These are phyloP conservation scores for Aspergillus campestris DNA, from an alignment of 495 filamentous ascomycete species.

Conservation along the genomic window DNA sequence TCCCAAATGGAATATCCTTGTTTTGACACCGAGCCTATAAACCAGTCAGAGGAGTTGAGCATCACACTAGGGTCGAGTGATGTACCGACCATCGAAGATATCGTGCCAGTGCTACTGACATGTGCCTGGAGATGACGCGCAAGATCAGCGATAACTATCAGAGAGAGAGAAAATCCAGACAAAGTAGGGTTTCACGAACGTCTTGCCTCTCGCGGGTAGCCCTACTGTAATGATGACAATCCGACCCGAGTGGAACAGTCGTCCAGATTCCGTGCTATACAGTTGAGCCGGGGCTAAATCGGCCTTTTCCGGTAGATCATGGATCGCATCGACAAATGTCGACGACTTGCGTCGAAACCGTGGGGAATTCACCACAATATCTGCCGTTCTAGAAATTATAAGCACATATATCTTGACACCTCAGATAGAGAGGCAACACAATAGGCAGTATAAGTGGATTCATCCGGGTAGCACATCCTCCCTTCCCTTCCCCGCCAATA, in stretches of 20 bases:
- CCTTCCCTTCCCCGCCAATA: too few species aligned
- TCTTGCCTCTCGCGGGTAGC: slow-evolving; percentile 92
- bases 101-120: slow-evolving; percentile 87
- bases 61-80: not conserved
- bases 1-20: slow-evolving; percentile 91
- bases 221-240: slow-evolving; percentile 98
- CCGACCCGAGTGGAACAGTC: slow-evolving; percentile 92
- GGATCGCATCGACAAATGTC: slow-evolving; percentile 95
- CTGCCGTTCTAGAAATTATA: slow-evolving; percentile 53
- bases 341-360: slow-evolving; percentile 80
- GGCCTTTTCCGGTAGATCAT: slow-evolving; percentile 77
- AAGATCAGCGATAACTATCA: slow-evolving; percentile 3
- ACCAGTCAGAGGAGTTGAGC: slow-evolving; percentile 11
- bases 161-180: not conserved
- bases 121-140: slow-evolving; percentile 51
- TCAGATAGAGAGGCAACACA: too few species aligned
- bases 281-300: slow-evolving; percentile 92
- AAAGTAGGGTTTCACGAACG: slow-evolving; percentile 45
- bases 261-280: slow-evolving; percentile 94
- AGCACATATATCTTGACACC: not conserved
- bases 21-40: slow-evolving; percentile 90
- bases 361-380: slow-evolving; percentile 78
- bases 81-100: slow-evolving; percentile 81
- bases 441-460: not conserved
- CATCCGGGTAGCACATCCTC: too few species aligned